Percentiles rank a stretch among this genome's conserved stretches.
phyloP scores from a whole-genome alignment of 1,139 yeast genomes.

The Yamadazyma triangularis region DNA sequence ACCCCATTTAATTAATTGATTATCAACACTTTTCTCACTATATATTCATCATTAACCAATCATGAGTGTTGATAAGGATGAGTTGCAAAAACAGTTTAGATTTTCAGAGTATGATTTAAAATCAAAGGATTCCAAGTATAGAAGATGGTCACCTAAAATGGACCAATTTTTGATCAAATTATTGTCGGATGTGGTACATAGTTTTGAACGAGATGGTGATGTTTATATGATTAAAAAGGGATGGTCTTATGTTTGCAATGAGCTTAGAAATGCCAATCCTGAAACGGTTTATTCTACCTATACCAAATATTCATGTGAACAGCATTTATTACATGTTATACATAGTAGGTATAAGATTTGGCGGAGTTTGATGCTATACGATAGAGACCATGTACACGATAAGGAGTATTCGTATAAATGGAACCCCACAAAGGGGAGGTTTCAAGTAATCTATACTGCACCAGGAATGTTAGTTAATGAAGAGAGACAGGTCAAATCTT shows the following conservation, averaged over 20 bases:
- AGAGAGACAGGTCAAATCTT: conserved; percentile 28
- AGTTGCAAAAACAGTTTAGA: conserved; percentile 3
- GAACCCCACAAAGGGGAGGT: conserved; percentile 35
- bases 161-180: conserved; percentile 32
- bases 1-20: too few relatives aligned
- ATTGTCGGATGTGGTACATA: conserved; percentile 35
- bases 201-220: conserved; percentile 27
- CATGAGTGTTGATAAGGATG: too few relatives aligned
- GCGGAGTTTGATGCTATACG: conserved; percentile 32
- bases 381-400: conserved; percentile 14
- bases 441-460: conserved; percentile 27
- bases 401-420: conserved; percentile 30
- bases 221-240: conserved; percentile 34
- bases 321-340: conserved; percentile 34
- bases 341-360: conserved; percentile 37
- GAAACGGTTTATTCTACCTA: conserved; percentile 41
- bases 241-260: conserved; percentile 38
- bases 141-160: conserved; percentile 40
- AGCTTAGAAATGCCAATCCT: conserved; percentile 34
- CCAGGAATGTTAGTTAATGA: conserved; percentile 24
- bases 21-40: too few relatives aligned
- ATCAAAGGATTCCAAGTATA: conserved; percentile 35
- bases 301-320: conserved; percentile 40
- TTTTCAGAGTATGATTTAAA: conserved; percentile 25
- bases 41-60: too few relatives aligned